These are phyloP conservation scores for Citrus australasica DNA, from an alignment of 345 rosid genomes.

Conservation along the genomic window DNA sequence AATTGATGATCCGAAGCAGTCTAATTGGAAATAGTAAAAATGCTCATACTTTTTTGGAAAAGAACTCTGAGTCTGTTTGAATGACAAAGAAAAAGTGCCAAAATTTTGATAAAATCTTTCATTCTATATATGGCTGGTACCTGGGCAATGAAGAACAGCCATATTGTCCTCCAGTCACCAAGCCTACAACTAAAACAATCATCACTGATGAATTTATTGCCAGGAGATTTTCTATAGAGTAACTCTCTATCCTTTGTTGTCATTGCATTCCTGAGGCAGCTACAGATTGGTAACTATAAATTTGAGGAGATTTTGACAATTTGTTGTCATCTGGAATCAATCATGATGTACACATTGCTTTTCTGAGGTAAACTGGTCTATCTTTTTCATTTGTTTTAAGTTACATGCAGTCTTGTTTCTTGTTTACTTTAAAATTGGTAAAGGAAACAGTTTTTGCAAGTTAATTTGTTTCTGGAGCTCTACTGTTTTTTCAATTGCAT, in stretches of 20 bases:
- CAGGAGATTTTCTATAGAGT: background rate
- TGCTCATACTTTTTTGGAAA: background rate
- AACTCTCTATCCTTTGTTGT: background rate
- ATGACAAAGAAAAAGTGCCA: background rate
- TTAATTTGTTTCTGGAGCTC: background rate
- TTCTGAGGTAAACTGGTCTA: background rate
- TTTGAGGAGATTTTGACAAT: background rate
- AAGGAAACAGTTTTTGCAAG: background rate
- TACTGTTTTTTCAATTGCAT: background rate
- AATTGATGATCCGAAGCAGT: conserved; percentile 30
- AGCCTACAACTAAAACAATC: background rate
- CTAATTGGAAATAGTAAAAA: background rate
- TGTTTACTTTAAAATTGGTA: background rate
- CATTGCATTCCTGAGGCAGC: background rate
- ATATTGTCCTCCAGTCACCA: background rate
- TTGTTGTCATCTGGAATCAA: background rate
- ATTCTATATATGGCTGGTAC: background rate
- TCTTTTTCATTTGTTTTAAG: background rate
- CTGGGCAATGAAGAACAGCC: background rate
- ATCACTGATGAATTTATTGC: background rate
- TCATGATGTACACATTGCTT: background rate
- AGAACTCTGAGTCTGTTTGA: background rate
- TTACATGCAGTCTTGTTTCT: background rate
- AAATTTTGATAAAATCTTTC: background rate
- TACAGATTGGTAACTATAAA: background rate